phyloP scores from a whole-genome alignment of 2,329 filamentous ascomycete species.

The Cladosporium velox region DNA sequence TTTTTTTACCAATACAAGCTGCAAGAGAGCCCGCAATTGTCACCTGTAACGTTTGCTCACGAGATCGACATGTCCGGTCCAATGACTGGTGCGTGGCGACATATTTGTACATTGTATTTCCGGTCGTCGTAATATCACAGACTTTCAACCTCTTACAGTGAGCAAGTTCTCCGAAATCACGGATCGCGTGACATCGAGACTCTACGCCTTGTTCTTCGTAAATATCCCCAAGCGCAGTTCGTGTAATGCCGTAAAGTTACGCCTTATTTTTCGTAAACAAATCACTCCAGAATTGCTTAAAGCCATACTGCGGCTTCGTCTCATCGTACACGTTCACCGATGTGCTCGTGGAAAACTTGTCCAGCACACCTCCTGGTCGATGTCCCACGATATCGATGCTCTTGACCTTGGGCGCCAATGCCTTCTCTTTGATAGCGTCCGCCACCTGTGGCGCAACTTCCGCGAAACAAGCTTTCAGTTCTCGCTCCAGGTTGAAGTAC shows the following conservation, averaged over 20 bases:
- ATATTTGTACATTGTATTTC: background rate
- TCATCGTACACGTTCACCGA: constrained; percentile 72
- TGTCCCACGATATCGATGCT: constrained; percentile 45
- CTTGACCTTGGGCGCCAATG: constrained; percentile 50
- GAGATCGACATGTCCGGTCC: background rate
- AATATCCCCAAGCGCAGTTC: constrained; percentile 43
- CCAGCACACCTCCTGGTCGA: constrained; percentile 58
- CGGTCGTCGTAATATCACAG: background rate
- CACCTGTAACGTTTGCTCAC: background rate
- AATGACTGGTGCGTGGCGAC: background rate
- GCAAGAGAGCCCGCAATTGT: background rate
- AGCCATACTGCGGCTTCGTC: constrained; percentile 74
- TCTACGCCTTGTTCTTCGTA: background rate
- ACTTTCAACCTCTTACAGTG: background rate
- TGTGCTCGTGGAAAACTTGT: constrained; percentile 57
- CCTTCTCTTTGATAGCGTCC: constrained; percentile 70
- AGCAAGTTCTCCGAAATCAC: background rate
- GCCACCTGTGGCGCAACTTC: constrained; percentile 80
- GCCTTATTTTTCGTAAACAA: constrained; percentile 53
- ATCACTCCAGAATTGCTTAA: constrained; percentile 88
- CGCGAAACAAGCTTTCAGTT: constrained; percentile 78
- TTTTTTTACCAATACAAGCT: too few species aligned
- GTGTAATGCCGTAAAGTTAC: background rate
- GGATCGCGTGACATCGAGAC: too few species aligned
- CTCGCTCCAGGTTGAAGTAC: constrained; percentile 81